Evolutionary conservation across 202 grass and related monocot genomes (phyloP).

Genomic region (Carex arenaria): DNA sequence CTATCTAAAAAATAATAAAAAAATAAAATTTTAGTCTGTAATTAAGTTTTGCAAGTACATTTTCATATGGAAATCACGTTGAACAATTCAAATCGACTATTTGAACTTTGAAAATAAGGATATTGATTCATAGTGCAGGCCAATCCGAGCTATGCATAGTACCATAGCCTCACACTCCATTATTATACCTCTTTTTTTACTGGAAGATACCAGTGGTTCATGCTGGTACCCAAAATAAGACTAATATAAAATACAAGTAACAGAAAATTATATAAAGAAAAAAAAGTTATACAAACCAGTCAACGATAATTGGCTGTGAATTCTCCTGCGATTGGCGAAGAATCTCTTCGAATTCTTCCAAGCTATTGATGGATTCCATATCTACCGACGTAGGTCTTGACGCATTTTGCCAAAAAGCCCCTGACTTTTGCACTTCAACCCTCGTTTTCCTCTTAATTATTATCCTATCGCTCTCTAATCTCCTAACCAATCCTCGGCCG

Average conservation of each 20-base stretch:
- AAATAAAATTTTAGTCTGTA: too few species aligned
- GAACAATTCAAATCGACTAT: too few species aligned
- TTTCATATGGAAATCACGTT: too few species aligned
- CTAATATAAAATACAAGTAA: background rate
- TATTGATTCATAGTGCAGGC: too few species aligned
- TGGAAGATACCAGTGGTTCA: background rate
- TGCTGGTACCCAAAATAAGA: background rate
- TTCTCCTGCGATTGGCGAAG: slow-evolving; percentile 43
- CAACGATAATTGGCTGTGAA: slow-evolving; percentile 55
- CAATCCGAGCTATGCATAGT: too few species aligned
- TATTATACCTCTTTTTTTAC: too few species aligned
- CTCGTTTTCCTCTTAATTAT: background rate
- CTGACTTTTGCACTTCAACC: slow-evolving; percentile 22
- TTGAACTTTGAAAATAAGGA: too few species aligned
- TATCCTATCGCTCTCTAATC: background rate
- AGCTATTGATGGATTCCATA: slow-evolving; percentile 63
- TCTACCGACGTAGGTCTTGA: slow-evolving; percentile 39
- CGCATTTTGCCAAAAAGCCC: slow-evolving; percentile 67
- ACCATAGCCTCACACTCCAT: too few species aligned
- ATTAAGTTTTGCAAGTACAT: too few species aligned
- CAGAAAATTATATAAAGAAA: background rate
- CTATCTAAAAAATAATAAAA: too few species aligned
- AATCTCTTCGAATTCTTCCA: slow-evolving; percentile 63
- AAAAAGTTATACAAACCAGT: slow-evolving; percentile 43
- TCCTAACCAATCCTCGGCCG: slow-evolving; percentile 19